Evolutionary conservation across 2,329 filamentous ascomycete species (phyloP), one percentile per base, ranked within the genome.

Genomic region (Trichoderma harzianum): DNA sequence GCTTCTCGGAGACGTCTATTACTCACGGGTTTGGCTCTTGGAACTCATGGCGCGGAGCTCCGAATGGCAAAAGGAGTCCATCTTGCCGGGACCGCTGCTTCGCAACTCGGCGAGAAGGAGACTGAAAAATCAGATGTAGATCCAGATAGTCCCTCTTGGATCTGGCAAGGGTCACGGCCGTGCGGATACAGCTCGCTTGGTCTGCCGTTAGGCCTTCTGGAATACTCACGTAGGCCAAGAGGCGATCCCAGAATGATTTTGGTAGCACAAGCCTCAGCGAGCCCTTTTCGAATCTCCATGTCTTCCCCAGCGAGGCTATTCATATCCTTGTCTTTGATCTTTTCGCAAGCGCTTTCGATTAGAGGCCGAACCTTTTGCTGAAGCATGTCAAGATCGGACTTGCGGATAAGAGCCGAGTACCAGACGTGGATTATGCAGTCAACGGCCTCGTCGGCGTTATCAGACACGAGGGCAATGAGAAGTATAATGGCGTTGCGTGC

Each of bases 351-450:
- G 26, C 3, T 4, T 16, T 65, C 5, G 61, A 71, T 3, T 18
- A 71, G 39, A 12, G 51, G 47, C 2, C 26, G 14, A 5, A 65
- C 3, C 3, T n/a, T 24, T 4, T 24, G 18, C 6, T 73, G 71
- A 3, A 75, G 28, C 10, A 74, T 53, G 2, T 72, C 53, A 5
- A 72, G 58, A 63, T 75, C 51, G 1, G 69, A 72, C 30, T 69
- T 53, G 24, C 64, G 57, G 11, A 76, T 36, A 34, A 72, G 53
- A 5, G 75, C 70, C 7, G 74, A 76, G 30, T 76, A 76, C 75
- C 74, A 76, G 47, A 75, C 18, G 30, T 76, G 74, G 4, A 76
- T 73, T 10, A 76, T 76, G 67, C 66, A 72, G 32, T 75, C 73
- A 1, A 71, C 66, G 1, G 75, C 74, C 8, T 68, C 65, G 0